Evolutionary conservation across 805 yeast genomes (phyloP), one percentile per base, ranked within the genome.

Genomic region (Candida tibetensis): DNA sequence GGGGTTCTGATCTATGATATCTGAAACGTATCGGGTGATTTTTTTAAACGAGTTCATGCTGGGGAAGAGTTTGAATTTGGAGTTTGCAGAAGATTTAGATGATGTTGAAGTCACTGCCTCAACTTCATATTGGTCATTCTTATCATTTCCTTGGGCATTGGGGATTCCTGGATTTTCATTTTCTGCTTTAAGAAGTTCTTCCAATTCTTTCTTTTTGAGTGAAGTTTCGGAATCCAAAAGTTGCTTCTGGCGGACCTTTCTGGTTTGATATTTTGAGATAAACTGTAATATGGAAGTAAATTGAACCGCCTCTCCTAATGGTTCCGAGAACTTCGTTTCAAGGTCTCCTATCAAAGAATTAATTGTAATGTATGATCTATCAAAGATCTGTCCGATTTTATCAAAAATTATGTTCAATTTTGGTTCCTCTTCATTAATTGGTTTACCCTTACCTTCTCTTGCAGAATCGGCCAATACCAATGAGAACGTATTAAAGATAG

Each of bases 351-450:
- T 74, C 8, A 82, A 66, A 1, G 72, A 55, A 49, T 79, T 66
- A 45, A 79, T 64, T n/a, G 79, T 55, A 44, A 77, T 56, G 52
- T 69, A 71, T 32, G 75, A 78, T 28, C 81, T 75, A 58, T 93
- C 98, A 45, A 86, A 81, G 1, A 89, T 83, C 52, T 85, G 89
- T 1, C 98, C 97, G 19, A 88, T 77, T 45, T 80, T 79, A 55
- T 93, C 98, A 43, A 87, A 55, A 1, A 68, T 49, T 8, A 64
- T 40, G 42, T 61, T 60, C 14, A 66, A 41, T 34, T 63, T 63
- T 5, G 49, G 48, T 14, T 39, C 42, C 1, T 58, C 61, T 4
- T 55, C 57, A 12, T 45, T 52, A 8, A 41, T 38, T 9, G 32
- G 18, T 19, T 53, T 48, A 6, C 48, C 44, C 33, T 55, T 53